These are phyloP conservation scores for Globisporangium takayamanum DNA, from an alignment of 352 stramenopile genomes.

Conservation along the genomic window DNA sequence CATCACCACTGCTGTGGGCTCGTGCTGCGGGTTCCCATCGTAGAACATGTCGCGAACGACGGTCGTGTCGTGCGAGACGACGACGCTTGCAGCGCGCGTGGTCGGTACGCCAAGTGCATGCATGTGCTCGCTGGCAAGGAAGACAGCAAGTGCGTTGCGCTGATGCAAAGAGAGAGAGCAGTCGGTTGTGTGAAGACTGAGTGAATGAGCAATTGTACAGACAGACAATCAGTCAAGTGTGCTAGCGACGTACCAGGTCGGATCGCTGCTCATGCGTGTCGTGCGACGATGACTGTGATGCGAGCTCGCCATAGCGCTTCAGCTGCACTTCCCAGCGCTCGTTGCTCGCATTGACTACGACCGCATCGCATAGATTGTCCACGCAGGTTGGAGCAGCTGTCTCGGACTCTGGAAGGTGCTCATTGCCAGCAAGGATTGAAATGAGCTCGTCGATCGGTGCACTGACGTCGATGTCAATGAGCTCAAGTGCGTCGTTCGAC, in stretches of 20 bases:
- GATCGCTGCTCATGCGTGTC: constrained; percentile 53
- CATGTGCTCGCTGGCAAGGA: constrained; percentile 96
- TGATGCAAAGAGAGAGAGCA: background rate
- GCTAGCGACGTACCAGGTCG: no score
- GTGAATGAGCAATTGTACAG: background rate
- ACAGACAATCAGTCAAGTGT: background rate
- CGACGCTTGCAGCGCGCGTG: constrained; percentile 69
- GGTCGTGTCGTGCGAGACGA: constrained; percentile 59
- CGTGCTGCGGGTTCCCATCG: constrained; percentile 28
- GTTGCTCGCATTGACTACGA: constrained; percentile 28
- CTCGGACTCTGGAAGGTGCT: constrained; percentile 60
- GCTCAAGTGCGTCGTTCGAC: background rate
- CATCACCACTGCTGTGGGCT: constrained; percentile 80
- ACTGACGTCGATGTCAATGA: constrained; percentile 10
- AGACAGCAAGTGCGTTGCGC: constrained; percentile 89
- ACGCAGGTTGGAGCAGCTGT: constrained; percentile 78
- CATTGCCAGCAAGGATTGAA: constrained; percentile 65
- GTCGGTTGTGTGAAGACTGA: background rate
- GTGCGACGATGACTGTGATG: background rate
- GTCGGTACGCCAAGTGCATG: constrained; percentile 34
- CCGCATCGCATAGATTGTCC: constrained; percentile 79
- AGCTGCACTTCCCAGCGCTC: constrained; percentile 92
- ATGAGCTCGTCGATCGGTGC: constrained; percentile 35
- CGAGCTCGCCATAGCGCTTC: constrained; percentile 38
- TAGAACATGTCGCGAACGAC: constrained; percentile 63